These are phyloP conservation scores for Entomortierella lignicola DNA, from an alignment of 192 early-diverging fungal species.

Conservation along the genomic window DNA sequence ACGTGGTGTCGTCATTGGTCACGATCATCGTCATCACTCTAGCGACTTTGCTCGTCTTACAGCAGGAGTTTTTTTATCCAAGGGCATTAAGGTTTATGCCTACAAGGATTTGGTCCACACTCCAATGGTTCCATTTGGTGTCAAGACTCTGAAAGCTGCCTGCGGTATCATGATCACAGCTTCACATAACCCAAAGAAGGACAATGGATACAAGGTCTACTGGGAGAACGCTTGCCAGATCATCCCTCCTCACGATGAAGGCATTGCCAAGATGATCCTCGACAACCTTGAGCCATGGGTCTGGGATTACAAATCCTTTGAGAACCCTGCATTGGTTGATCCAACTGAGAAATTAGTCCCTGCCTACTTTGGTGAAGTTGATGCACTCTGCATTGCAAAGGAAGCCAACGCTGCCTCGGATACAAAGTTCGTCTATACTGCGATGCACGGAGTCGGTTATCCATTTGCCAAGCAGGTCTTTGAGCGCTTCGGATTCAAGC, in stretches of 20 bases:
- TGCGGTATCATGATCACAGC: constrained; percentile 98
- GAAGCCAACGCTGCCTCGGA: constrained; percentile 58
- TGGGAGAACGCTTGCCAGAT: constrained; percentile 94
- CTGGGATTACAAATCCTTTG: constrained; percentile 75
- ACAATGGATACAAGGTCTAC: constrained; percentile 94
- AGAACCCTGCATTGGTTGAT: constrained; percentile 66
- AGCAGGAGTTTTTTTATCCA: constrained; percentile 82
- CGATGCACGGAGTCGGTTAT: constrained; percentile 96
- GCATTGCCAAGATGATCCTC: constrained; percentile 79
- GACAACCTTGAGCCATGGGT: constrained; percentile 74
- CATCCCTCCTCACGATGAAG: constrained; percentile 86
- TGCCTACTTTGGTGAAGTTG: constrained; percentile 77
- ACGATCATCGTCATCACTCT: constrained; percentile 95
- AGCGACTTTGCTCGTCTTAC: constrained; percentile 83
- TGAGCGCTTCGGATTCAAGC: constrained; percentile 74
- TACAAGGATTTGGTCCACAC: constrained; percentile 84
- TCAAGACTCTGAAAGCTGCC: constrained; percentile 74
- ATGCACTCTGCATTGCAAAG: constrained; percentile 55
- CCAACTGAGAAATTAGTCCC: constrained; percentile 71
- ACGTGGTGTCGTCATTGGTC: constrained; percentile 91
- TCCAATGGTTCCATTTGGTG: constrained; percentile 90
- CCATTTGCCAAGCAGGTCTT: constrained; percentile 79
- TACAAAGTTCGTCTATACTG: constrained; percentile 86
- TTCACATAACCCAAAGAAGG: constrained; percentile 93
- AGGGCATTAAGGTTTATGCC: constrained; percentile 84